Conservation (phyloP, 805 yeast species). For the Saccharomyces paradoxus region DNA sequence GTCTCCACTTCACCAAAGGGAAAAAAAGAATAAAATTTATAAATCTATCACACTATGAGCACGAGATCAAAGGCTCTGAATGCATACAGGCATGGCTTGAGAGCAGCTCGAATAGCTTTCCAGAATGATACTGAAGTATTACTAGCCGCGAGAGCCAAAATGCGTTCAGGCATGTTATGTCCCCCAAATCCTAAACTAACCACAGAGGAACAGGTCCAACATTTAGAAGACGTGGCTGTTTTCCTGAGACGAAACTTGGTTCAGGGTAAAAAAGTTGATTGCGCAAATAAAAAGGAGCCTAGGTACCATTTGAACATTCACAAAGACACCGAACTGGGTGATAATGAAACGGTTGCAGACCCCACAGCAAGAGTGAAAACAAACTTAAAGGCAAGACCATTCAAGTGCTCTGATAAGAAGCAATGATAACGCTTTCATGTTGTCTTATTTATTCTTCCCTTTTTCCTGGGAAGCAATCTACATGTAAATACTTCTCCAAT, state of each 20-base stretch:
- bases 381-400: background rate
- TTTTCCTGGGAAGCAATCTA: background rate
- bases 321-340: conserved; percentile 79
- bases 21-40: background rate
- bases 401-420: background rate
- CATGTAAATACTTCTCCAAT: background rate
- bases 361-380: background rate
- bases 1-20: background rate
- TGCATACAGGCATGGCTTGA: conserved; percentile 59
- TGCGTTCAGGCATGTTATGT: conserved; percentile 41
- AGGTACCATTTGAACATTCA: conserved; percentile 55
- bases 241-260: conserved; percentile 73
- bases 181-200: conserved; percentile 44
- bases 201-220: conserved; percentile 42
- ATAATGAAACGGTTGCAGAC: conserved; percentile 61
- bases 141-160: conserved; percentile 50
- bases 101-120: conserved; percentile 61
- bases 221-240: conserved; percentile 60
- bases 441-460: background rate
- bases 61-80: conserved; percentile 27
- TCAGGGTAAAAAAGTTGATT: conserved; percentile 52
- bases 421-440: background rate
- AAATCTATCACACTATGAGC: conserved; percentile 2
- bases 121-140: conserved; percentile 37
- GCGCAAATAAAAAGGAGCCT: conserved; percentile 9